Percentiles rank a stretch among this genome's conserved stretches.
These are phyloP conservation scores for Curvularia verruculosa DNA, from an alignment of 2,329 filamentous ascomycete species.

Conservation along the genomic window DNA sequence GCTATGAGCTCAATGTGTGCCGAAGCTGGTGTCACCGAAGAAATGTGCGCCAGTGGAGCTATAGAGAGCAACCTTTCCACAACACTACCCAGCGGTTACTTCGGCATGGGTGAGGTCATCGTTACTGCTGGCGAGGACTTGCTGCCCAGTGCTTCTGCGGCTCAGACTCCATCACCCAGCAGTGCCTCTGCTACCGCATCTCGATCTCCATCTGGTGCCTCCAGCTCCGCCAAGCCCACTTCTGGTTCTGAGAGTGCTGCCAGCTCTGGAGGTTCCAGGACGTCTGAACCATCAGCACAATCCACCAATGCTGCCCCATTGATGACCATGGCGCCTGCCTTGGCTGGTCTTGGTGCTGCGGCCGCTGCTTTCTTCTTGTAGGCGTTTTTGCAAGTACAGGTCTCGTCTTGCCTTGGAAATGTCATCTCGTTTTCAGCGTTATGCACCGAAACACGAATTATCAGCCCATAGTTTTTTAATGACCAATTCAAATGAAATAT, in stretches of 20 bases:
- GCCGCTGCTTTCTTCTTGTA: conserved; percentile 35
- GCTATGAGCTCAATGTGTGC: conserved; percentile 18
- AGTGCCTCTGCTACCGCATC: not conserved
- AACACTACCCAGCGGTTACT: conserved; percentile 12
- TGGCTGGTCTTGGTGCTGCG: conserved; percentile 40
- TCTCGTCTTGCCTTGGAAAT: not conserved
- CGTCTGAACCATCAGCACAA: not conserved
- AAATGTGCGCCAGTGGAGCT: not conserved
- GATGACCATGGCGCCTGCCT: conserved; percentile 28
- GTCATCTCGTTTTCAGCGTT: not conserved
- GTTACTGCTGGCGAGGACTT: conserved; percentile 40
- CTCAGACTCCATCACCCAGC: conserved; percentile 13
- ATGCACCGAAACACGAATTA: not conserved
- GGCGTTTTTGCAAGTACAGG: not conserved
- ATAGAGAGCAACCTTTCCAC: not conserved
- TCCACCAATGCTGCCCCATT: conserved; percentile 18
- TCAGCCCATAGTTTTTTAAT: not conserved
- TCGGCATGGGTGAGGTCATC: conserved; percentile 29
- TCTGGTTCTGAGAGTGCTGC: not conserved
- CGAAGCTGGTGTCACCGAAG: not conserved
- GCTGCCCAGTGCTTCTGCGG: conserved; percentile 29
- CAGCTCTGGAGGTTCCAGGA: conserved; percentile 4
- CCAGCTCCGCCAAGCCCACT: not conserved
- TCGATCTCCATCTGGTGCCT: not conserved
- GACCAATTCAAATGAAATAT: not conserved